These are phyloP conservation scores for Herpetomonas muscarum DNA, from an alignment of 208 protist genomes.

Conservation along the genomic window DNA sequence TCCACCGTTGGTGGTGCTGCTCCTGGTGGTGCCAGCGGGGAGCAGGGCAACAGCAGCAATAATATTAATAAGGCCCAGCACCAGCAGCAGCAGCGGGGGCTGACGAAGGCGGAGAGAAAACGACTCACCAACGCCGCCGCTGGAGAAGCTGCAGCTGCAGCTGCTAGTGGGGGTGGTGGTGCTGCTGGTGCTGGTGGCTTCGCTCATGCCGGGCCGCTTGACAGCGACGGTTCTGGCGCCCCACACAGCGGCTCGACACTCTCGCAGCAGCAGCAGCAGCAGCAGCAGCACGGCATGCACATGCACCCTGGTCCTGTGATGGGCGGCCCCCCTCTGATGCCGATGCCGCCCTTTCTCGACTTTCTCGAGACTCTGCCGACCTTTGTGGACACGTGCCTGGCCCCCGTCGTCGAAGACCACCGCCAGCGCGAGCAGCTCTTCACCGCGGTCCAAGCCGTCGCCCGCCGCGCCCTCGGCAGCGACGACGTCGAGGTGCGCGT, in stretches of 20 bases:
- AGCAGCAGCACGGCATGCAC: not conserved
- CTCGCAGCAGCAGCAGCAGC: conserved; percentile 9
- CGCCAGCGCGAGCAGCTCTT: conserved; percentile 51
- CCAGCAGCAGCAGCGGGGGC: not conserved
- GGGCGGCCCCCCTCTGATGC: not conserved
- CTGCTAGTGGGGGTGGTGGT: not conserved
- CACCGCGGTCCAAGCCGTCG: conserved; percentile 48
- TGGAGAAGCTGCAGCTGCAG: not conserved
- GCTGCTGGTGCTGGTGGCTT: not conserved
- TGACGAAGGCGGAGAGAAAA: not conserved
- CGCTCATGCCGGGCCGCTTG: too few species aligned
- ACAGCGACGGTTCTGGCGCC: too few species aligned
- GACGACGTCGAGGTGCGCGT: conserved; percentile 46
- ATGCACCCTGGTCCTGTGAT: conserved; percentile 4
- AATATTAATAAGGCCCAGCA: not conserved
- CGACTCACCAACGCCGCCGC: not conserved
- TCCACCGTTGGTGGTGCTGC: too few species aligned
- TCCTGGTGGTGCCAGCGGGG: too few species aligned
- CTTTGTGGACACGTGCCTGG: conserved; percentile 65
- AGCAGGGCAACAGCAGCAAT: too few species aligned
- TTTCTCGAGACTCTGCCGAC: conserved; percentile 51
- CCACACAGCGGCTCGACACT: conserved; percentile 1
- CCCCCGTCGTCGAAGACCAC: conserved; percentile 34
- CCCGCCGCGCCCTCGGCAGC: conserved; percentile 23
- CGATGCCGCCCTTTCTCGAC: conserved; percentile 33